phyloP scores from a whole-genome alignment of 2,329 filamentous ascomycete species.

The Ceratocystiopsis sp. region DNA sequence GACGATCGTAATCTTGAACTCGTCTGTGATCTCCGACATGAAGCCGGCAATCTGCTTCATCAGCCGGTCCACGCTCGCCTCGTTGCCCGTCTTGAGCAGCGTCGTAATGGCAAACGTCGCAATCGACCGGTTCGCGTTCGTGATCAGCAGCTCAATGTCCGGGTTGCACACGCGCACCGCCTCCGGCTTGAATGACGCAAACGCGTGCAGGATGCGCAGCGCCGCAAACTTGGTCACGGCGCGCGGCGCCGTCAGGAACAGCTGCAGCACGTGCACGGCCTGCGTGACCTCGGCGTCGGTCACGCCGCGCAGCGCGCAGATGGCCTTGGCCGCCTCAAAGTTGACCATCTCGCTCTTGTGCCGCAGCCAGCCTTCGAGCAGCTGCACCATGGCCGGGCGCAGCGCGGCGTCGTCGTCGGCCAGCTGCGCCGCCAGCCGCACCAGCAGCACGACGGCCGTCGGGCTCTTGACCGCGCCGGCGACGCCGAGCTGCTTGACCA shows the following conservation, averaged over 20 bases:
- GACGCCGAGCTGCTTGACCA: slow-evolving; percentile 97
- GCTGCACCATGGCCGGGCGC: slow-evolving; percentile 89
- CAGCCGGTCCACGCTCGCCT: slow-evolving; percentile 85
- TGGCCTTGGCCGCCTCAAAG: slow-evolving; percentile 96
- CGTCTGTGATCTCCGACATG: slow-evolving; percentile 97
- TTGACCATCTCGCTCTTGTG: slow-evolving; percentile 99
- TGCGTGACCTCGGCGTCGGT: slow-evolving; percentile 82
- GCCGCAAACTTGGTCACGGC: slow-evolving; percentile 96
- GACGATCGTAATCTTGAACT: slow-evolving; percentile 99
- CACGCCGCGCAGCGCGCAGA: slow-evolving; percentile 86
- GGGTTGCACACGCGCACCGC: slow-evolving; percentile 89
- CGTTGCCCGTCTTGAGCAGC: slow-evolving; percentile 93
- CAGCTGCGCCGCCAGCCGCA: slow-evolving; percentile 80
- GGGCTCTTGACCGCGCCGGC: slow-evolving; percentile 90
- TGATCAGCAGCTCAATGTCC: slow-evolving; percentile 92
- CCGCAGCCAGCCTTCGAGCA: slow-evolving; percentile 88
- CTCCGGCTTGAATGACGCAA: slow-evolving; percentile 89
- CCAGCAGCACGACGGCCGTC: slow-evolving; percentile 79
- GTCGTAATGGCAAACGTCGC: slow-evolving; percentile 98
- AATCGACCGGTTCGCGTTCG: slow-evolving; percentile 91
- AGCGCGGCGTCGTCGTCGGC: slow-evolving; percentile 83
- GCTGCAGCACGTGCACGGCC: slow-evolving; percentile 85
- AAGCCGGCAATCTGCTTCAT: slow-evolving; percentile 98
- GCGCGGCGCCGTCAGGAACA: slow-evolving; percentile 89
- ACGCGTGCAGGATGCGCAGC: slow-evolving; percentile 88